Evolutionary conservation across 1,284 basidiomycete species (phyloP).

Genomic region (Xerocomus tenax): DNA sequence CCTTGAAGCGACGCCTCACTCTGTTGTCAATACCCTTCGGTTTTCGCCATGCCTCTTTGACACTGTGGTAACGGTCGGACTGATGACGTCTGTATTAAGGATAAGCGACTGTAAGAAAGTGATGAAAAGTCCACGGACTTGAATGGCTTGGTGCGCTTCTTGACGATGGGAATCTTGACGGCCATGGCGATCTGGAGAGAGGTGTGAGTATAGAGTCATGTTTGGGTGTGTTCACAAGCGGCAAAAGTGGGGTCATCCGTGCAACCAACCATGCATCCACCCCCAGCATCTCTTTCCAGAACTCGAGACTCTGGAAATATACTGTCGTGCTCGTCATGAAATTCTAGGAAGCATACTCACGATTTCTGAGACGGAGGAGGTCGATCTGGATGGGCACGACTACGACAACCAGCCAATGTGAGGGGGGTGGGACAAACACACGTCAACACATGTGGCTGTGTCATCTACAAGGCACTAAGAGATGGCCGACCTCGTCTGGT

Average conservation of each 20-base stretch:
- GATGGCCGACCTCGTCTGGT: background rate
- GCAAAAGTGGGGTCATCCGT: constrained; percentile 21
- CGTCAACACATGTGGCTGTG: constrained; percentile 28
- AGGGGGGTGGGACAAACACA: constrained; percentile 18
- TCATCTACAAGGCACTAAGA: background rate
- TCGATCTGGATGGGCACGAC: constrained; percentile 14
- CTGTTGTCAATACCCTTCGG: constrained; percentile 97
- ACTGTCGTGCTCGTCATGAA: background rate
- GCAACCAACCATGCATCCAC: constrained; percentile 29
- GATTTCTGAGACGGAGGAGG: constrained; percentile 31
- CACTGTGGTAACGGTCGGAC: constrained; percentile 89
- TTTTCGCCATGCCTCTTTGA: constrained; percentile 97
- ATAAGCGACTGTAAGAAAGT: constrained; percentile 14
- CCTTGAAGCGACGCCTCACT: constrained; percentile 92
- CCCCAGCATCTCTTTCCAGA: constrained; percentile 1
- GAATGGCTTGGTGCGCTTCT: constrained; percentile 94
- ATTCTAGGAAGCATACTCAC: constrained; percentile 31
- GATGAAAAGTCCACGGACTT: constrained; percentile 51
- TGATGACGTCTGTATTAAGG: constrained; percentile 76
- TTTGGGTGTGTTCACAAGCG: constrained; percentile 4
- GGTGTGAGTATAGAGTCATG: constrained; percentile 14
- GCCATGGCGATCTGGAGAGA: constrained; percentile 55
- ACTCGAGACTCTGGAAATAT: background rate
- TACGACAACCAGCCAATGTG: background rate
- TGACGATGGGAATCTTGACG: constrained; percentile 84